Evolutionary conservation across 805 yeast genomes (phyloP).

Genomic region (Myxozyma udenii): DNA sequence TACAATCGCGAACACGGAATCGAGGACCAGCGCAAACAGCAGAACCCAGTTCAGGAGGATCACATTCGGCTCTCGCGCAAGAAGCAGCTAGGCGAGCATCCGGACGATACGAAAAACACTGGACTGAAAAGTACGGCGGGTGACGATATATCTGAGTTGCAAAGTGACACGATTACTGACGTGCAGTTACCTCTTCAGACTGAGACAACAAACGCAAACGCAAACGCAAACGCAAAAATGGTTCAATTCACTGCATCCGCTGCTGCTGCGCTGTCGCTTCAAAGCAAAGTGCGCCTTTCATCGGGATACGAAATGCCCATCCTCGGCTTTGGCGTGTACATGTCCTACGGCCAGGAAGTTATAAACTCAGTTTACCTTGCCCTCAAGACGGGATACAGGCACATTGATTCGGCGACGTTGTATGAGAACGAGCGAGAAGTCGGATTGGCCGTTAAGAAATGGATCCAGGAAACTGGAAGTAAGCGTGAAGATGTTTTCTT

Average conservation of each 20-base stretch:
- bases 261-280: slow-evolving; percentile 6
- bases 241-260: slow-evolving; percentile 5
- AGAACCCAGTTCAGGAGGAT: background rate
- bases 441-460: slow-evolving; percentile 51
- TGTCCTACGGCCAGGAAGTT: slow-evolving; percentile 60
- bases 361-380: slow-evolving; percentile 71
- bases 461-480: slow-evolving; percentile 44
- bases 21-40: background rate
- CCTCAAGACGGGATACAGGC: slow-evolving; percentile 76
- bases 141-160: too few relatives aligned
- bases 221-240: background rate
- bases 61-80: background rate
- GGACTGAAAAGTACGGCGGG: too few relatives aligned
- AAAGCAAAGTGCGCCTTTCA: slow-evolving; percentile 13
- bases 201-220: too few relatives aligned
- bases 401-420: slow-evolving; percentile 69
- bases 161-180: too few relatives aligned
- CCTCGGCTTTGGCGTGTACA: slow-evolving; percentile 83
- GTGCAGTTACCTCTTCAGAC: too few relatives aligned
- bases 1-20: background rate
- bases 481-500: slow-evolving; percentile 40
- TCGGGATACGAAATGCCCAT: slow-evolving; percentile 71
- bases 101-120: too few relatives aligned
- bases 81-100: too few relatives aligned
- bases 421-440: slow-evolving; percentile 67